Evolutionary conservation across 2,329 filamentous ascomycete genomes (phyloP).

Genomic region (Eutypa lata): DNA sequence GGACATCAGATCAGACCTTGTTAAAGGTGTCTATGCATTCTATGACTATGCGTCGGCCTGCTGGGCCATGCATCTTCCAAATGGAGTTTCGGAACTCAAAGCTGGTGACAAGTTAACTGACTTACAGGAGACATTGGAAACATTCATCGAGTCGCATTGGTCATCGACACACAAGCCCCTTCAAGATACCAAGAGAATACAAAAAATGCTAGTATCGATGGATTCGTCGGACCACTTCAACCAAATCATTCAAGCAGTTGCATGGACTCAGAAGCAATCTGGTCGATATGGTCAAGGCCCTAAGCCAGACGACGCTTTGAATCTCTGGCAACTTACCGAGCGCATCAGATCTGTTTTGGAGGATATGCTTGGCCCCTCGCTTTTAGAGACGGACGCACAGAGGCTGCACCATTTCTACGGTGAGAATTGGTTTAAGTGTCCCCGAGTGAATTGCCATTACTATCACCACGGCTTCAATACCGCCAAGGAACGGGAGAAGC

Average conservation of each 20-base stretch:
- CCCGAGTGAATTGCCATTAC: constrained; percentile 31
- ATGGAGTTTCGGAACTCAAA: constrained; percentile 18
- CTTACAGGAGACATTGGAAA: constrained; percentile 12
- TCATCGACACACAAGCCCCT: constrained; percentile 8
- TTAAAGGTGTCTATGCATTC: constrained; percentile 22
- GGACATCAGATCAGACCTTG: constrained; percentile 9
- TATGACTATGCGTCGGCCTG: constrained; percentile 28
- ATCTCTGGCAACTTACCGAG: constrained; percentile 9
- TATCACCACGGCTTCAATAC: constrained; percentile 36
- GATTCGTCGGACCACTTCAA: constrained; percentile 7
- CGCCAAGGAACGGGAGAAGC: constrained; percentile 24
- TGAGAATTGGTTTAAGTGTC: constrained; percentile 14
- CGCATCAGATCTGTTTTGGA: constrained; percentile 21
- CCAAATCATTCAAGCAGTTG: constrained; percentile 10
- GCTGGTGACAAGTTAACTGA: constrained; percentile 8
- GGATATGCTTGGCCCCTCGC: constrained; percentile 2
- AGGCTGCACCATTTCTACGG: constrained; percentile 12
- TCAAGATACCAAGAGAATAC: constrained; percentile 7
- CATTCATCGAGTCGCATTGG: constrained; percentile 16
- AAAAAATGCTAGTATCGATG: constrained; percentile 1
- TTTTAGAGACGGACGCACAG: constrained; percentile 24
- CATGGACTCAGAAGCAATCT: constrained; percentile 14
- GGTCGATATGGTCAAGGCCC: constrained; percentile 9
- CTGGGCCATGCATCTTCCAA: constrained; percentile 24
- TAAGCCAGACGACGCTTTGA: constrained; percentile 10